Conservation (phyloP, 2,329 filamentous ascomycete genomes). For the Arthrobotrys megalospora region DNA sequence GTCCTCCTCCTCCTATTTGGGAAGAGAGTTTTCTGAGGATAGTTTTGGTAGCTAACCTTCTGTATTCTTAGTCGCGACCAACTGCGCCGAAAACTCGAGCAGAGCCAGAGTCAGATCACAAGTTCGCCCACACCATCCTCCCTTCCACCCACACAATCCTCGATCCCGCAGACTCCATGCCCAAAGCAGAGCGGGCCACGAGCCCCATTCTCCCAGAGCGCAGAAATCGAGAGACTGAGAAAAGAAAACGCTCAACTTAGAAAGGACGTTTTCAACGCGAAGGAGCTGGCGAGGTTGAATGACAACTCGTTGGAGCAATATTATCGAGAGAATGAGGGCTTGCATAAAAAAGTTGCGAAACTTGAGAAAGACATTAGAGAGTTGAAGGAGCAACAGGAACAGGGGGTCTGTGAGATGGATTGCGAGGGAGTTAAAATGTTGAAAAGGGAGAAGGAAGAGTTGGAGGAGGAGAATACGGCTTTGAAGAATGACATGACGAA, state of each 20-base stretch:
- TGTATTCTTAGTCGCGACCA: background rate
- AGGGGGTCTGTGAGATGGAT: background rate
- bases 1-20: background rate
- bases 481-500: background rate
- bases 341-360: background rate
- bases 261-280: background rate
- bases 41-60: background rate
- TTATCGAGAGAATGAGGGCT: background rate
- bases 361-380: background rate
- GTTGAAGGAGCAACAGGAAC: background rate
- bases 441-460: background rate
- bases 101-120: background rate
- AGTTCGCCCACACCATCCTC: too few species aligned
- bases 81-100: background rate
- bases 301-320: background rate
- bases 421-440: background rate
- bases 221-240: constrained; percentile 6
- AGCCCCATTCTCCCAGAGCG: background rate
- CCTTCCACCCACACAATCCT: too few species aligned
- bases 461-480: background rate
- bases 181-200: background rate
- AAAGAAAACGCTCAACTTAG: constrained; percentile 7
- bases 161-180: too few species aligned
- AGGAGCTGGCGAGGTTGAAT: background rate
- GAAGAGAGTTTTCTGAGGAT: background rate